Conservation (phyloP, 2,329 filamentous ascomycete species). For the Diaporthe amygdali region DNA sequence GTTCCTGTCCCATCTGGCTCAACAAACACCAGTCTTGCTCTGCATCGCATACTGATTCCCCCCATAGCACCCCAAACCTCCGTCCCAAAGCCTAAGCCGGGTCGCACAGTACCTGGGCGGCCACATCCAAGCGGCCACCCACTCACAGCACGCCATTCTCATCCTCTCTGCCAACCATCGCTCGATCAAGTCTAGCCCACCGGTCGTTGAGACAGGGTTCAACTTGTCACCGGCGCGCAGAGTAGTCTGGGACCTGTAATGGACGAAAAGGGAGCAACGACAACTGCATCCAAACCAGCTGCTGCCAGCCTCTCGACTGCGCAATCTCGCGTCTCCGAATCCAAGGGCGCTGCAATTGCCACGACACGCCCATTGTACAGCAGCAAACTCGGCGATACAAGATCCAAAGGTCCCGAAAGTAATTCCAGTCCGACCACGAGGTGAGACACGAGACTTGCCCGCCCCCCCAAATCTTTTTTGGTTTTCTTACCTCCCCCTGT, state of each 20-base stretch:
- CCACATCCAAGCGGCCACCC: slow-evolving; percentile 3
- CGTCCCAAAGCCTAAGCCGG: slow-evolving; percentile 13
- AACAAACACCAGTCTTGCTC: not conserved
- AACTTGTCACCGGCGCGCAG: slow-evolving; percentile 20
- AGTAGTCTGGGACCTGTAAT: slow-evolving; percentile 21
- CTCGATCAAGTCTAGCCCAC: slow-evolving; percentile 23
- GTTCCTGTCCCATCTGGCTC: not conserved
- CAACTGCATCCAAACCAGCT: slow-evolving; percentile 16
- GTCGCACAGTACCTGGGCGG: slow-evolving; percentile 17
- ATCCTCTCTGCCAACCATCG: not conserved
- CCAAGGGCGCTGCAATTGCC: slow-evolving; percentile 19
- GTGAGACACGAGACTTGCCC: slow-evolving; percentile 38
- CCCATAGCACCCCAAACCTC: not conserved
- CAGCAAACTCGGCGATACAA: slow-evolving; percentile 38
- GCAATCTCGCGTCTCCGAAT: not conserved
- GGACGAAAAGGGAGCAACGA: slow-evolving; percentile 22
- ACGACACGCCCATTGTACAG: slow-evolving; percentile 34
- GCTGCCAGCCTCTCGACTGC: slow-evolving; percentile 1
- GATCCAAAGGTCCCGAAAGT: slow-evolving; percentile 30
- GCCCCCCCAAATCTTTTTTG: slow-evolving; percentile 29
- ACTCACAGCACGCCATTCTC: slow-evolving; percentile 24
- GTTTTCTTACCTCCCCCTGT: slow-evolving; percentile 8
- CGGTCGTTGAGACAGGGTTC: slow-evolving; percentile 22
- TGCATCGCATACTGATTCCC: not conserved
- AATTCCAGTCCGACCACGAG: slow-evolving; percentile 35